phyloP scores from a whole-genome alignment of 2,329 filamentous ascomycete genomes.

The Ustulina deusta region DNA sequence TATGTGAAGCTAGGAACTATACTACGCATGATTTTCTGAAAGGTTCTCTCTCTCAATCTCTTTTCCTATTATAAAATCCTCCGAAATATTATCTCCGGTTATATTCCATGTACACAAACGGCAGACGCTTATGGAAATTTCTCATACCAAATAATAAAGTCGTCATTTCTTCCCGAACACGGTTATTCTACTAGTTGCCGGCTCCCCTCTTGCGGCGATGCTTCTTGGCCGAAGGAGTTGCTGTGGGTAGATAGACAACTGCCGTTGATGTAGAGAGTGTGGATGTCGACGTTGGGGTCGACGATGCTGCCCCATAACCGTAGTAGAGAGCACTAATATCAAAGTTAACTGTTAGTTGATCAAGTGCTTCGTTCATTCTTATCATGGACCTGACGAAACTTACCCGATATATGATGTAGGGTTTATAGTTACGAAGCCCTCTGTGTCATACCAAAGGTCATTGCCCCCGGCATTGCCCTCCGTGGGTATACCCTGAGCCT shows the following conservation, averaged over 20 bases:
- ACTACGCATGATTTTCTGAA: background rate
- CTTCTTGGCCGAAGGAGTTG: conserved; percentile 8
- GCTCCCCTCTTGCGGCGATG: background rate
- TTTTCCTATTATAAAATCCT: background rate
- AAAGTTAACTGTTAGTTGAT: conserved; percentile 18
- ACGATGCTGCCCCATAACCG: background rate
- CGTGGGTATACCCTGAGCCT: conserved; percentile 60
- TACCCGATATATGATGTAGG: conserved; percentile 47
- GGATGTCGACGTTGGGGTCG: conserved; percentile 12
- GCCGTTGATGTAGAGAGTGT: conserved; percentile 2
- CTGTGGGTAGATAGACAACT: background rate
- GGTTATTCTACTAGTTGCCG: conserved; percentile 21
- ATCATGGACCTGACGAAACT: conserved; percentile 25
- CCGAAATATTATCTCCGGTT: background rate
- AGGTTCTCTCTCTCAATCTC: background rate
- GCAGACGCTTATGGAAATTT: background rate
- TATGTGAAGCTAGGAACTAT: no score
- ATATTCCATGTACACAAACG: background rate
- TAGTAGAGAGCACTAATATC: conserved; percentile 28
- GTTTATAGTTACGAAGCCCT: conserved; percentile 49
- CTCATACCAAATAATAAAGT: background rate
- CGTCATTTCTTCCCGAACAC: background rate
- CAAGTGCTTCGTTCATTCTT: background rate
- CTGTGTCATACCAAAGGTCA: conserved; percentile 44
- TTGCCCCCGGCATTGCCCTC: conserved; percentile 74